phyloP scores from a whole-genome alignment of 164 flowering plant species.

The Echeveria elegans region DNA sequence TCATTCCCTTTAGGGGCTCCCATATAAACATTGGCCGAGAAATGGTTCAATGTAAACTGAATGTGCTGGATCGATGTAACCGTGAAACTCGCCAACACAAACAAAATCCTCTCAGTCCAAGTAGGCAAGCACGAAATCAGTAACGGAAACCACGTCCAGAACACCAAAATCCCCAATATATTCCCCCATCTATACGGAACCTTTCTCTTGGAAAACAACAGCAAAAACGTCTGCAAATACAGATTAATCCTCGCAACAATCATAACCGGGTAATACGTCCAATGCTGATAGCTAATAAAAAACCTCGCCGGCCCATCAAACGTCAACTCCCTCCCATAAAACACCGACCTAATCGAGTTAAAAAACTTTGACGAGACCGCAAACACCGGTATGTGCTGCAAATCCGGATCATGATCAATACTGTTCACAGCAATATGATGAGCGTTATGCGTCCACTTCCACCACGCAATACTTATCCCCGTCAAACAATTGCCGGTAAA shows the following conservation, averaged over 20 bases:
- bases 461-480: conserved; percentile 63
- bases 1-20: conserved; percentile 51
- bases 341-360: conserved; percentile 30
- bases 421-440: conserved; percentile 45
- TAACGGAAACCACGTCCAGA: conserved; percentile 55
- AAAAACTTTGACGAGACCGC: conserved; percentile 45
- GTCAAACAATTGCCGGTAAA: conserved; percentile 38
- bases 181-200: conserved; percentile 41
- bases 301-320: conserved; percentile 27
- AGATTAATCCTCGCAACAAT: conserved; percentile 43
- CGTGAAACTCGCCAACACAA: conserved; percentile 36
- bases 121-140: conserved; percentile 45
- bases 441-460: conserved; percentile 68
- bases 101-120: conserved; percentile 42
- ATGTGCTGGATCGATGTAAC: conserved; percentile 50
- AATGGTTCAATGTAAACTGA: conserved; percentile 58
- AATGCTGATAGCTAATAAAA: conserved; percentile 56
- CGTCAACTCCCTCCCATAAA: conserved; percentile 26
- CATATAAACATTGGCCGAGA: conserved; percentile 42
- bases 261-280: conserved; percentile 57
- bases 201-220: conserved; percentile 32
- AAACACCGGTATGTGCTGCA: conserved; percentile 45
- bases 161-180: conserved; percentile 43
- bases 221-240: conserved; percentile 37
- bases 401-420: conserved; percentile 14